Evolutionary conservation across 2,329 filamentous ascomycete genomes (phyloP).

Genomic region (Aschersonia sp.): DNA sequence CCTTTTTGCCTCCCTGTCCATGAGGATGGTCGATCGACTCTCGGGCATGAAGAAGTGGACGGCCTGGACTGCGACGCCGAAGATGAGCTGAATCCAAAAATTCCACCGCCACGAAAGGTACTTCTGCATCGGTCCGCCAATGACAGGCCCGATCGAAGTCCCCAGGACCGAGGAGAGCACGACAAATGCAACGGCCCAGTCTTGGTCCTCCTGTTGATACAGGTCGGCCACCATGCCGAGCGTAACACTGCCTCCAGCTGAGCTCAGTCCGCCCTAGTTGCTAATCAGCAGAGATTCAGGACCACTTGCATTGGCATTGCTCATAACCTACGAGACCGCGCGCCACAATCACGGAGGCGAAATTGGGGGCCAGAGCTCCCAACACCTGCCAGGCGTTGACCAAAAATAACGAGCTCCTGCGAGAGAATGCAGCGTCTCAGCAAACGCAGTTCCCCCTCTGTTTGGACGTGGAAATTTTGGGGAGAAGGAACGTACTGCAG

Average conservation of each 20-base stretch:
- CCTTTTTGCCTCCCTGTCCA: constrained; percentile 65
- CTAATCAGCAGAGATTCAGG: background rate
- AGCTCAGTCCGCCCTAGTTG: constrained; percentile 40
- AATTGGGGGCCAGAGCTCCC: constrained; percentile 58
- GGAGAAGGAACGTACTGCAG: constrained; percentile 35
- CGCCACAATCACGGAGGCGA: constrained; percentile 51
- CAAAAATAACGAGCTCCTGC: constrained; percentile 41
- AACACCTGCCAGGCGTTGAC: constrained; percentile 66
- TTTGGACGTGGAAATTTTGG: too few relatives aligned
- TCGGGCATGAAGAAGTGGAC: constrained; percentile 59
- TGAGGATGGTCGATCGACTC: constrained; percentile 59
- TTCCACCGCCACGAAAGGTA: constrained; percentile 49
- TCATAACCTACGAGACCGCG: constrained; percentile 34
- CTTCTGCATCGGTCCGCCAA: constrained; percentile 58
- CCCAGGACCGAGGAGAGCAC: constrained; percentile 69
- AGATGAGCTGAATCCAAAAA: constrained; percentile 70
- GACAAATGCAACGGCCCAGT: constrained; percentile 60
- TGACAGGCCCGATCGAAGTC: constrained; percentile 58
- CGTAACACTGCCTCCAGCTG: constrained; percentile 57
- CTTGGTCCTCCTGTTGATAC: constrained; percentile 54
- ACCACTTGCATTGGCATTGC: too few relatives aligned
- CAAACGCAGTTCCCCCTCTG: background rate
- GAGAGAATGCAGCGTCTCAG: background rate
- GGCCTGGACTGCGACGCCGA: constrained; percentile 55
- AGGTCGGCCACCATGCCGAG: constrained; percentile 61